phyloP scores from a whole-genome alignment of 768 basidiomycete species.

The Termitomyces sp. region DNA sequence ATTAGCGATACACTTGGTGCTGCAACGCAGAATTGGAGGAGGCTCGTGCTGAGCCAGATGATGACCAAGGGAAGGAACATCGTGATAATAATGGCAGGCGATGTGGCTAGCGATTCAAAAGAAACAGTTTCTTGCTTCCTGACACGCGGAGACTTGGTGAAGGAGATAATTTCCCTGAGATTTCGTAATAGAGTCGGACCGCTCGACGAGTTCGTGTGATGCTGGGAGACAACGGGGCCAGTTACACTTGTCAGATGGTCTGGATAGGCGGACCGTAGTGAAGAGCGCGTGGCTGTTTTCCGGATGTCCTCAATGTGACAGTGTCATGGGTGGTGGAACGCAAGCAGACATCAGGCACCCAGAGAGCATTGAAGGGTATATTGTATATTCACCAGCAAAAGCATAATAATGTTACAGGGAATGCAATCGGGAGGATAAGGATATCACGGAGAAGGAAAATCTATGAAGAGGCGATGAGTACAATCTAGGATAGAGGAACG shows the following conservation, averaged over 20 bases:
- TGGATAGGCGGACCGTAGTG: background rate
- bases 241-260: slow-evolving; percentile 7
- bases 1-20: slow-evolving; percentile 35
- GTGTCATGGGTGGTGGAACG: background rate
- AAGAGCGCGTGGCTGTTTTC: background rate
- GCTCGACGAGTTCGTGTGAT: slow-evolving; percentile 3
- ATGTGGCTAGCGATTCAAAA: background rate
- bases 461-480: background rate
- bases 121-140: background rate
- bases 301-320: background rate
- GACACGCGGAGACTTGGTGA: background rate
- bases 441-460: background rate
- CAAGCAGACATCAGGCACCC: background rate
- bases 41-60: slow-evolving; percentile 3
- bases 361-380: background rate
- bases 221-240: background rate
- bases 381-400: background rate
- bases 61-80: slow-evolving; percentile 9
- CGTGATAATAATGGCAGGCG: background rate
- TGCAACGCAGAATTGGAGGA: slow-evolving; percentile 17
- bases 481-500: background rate
- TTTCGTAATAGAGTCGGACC: slow-evolving; percentile 5
- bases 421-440: background rate
- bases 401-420: background rate
- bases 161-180: background rate